These are phyloP conservation scores for Ogataea haglerorum DNA, from an alignment of 805 yeast genomes.

Conservation along the genomic window DNA sequence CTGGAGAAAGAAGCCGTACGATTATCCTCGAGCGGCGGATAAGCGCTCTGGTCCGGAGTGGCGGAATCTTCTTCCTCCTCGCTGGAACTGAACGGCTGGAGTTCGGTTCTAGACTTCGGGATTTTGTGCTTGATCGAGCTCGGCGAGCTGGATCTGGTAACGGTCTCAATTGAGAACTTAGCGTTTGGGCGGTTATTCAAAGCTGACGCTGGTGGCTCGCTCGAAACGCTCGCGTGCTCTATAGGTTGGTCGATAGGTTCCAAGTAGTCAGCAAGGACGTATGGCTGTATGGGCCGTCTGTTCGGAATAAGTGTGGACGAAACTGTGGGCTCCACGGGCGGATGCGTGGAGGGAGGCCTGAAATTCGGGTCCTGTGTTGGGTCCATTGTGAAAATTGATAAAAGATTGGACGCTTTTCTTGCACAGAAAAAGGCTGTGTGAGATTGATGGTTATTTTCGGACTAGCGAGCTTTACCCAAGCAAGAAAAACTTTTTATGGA, in stretches of 20 bases:
- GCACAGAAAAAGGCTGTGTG: conserved; percentile 3
- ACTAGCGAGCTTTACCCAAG: background rate
- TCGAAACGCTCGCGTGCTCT: conserved; percentile 41
- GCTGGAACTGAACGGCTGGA: conserved; percentile 53
- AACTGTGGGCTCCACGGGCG: conserved; percentile 59
- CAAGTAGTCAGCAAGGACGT: conserved; percentile 71
- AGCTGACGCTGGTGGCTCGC: background rate
- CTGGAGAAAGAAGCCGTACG: conserved; percentile 32
- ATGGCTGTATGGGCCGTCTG: conserved; percentile 72
- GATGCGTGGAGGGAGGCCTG: conserved; percentile 74
- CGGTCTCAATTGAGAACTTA: conserved; percentile 19
- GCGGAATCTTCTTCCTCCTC: conserved; percentile 39
- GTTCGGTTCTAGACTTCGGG: conserved; percentile 50
- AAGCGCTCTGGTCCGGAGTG: background rate
- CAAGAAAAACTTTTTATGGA: conserved; percentile 6
- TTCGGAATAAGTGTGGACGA: conserved; percentile 69
- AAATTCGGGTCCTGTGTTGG: conserved; percentile 91
- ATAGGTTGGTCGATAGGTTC: conserved; percentile 72
- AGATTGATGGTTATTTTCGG: background rate
- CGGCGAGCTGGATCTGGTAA: conserved; percentile 37
- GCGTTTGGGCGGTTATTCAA: conserved; percentile 6
- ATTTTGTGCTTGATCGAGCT: conserved; percentile 27
- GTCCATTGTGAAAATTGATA: conserved; percentile 55
- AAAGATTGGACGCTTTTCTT: conserved; percentile 1
- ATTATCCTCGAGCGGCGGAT: conserved; percentile 11